These are phyloP conservation scores for Suhomyces coccinellae DNA, from an alignment of 1,139 yeast genomes.

Conservation along the genomic window DNA sequence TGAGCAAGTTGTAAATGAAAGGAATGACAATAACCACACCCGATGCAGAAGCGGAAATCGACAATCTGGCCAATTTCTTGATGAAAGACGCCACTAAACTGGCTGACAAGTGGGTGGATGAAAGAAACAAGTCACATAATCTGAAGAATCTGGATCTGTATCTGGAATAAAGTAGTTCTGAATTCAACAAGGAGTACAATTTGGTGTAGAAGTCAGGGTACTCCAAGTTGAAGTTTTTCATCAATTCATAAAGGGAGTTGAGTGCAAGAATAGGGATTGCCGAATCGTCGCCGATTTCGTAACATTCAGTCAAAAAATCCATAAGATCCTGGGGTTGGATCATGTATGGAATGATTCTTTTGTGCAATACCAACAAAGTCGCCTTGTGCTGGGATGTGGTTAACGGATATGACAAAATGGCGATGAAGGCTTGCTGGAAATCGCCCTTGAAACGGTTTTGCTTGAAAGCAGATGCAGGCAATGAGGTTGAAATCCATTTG, in stretches of 20 bases:
- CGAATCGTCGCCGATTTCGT: conserved; percentile 60
- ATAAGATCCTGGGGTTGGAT: conserved; percentile 77
- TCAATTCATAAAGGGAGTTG: conserved; percentile 84
- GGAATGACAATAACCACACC: conserved; percentile 88
- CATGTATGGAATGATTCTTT: conserved; percentile 79
- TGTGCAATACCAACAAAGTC: conserved; percentile 70
- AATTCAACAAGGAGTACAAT: conserved; percentile 76
- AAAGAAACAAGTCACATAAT: conserved; percentile 77
- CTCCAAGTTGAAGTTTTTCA: conserved; percentile 80
- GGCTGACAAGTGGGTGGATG: conserved; percentile 87
- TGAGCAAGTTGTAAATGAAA: conserved; percentile 84
- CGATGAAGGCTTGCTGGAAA: conserved; percentile 70
- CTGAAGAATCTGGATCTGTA: conserved; percentile 88
- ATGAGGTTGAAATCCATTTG: conserved; percentile 36
- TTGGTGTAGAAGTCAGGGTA: conserved; percentile 89
- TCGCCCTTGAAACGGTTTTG: conserved; percentile 58
- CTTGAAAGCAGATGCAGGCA: conserved; percentile 59
- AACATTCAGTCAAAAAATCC: conserved; percentile 93
- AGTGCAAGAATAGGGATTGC: conserved; percentile 77
- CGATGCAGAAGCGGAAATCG: conserved; percentile 82
- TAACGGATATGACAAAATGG: conserved; percentile 51
- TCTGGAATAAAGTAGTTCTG: conserved; percentile 70
- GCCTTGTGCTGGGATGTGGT: conserved; percentile 66
- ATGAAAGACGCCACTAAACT: conserved; percentile 85
- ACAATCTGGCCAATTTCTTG: conserved; percentile 73